Percentiles rank a stretch among this genome's conserved stretches.
phyloP scores from a whole-genome alignment of 176 grass and related monocot genomes.

The Lolium rigidum region DNA sequence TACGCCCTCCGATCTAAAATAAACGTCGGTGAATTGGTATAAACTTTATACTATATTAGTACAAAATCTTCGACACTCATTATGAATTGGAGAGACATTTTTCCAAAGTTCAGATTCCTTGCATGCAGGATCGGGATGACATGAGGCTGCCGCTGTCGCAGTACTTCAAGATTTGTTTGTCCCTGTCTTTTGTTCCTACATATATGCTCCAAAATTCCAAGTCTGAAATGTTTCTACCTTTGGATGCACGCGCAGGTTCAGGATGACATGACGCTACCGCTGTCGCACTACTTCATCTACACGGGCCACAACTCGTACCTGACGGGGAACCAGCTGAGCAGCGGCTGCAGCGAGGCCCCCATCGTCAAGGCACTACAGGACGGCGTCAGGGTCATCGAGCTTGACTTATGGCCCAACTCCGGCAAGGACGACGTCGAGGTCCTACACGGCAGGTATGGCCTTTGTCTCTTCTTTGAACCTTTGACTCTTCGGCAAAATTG shows the following conservation, averaged over 20 bases:
- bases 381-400: constrained; percentile 87
- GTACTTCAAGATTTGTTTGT: constrained; percentile 57
- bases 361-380: constrained; percentile 67
- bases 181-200: too few relatives aligned
- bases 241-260: constrained; percentile 41
- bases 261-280: constrained; percentile 62
- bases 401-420: constrained; percentile 89
- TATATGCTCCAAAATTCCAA: too few relatives aligned
- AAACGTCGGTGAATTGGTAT: too few relatives aligned
- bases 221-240: background rate
- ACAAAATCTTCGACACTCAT: too few relatives aligned
- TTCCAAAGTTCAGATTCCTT: too few relatives aligned
- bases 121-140: constrained; percentile 53
- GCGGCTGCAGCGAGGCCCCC: constrained; percentile 76
- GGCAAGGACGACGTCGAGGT: constrained; percentile 64
- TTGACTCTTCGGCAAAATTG: too few relatives aligned
- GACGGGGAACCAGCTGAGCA: constrained; percentile 87
- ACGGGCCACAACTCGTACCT: constrained; percentile 97
- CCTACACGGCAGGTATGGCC: constrained; percentile 58
- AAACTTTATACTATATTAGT: too few relatives aligned
- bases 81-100: too few relatives aligned
- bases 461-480: too few relatives aligned
- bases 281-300: constrained; percentile 96
- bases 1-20: too few relatives aligned
- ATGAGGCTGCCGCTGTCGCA: constrained; percentile 69